Percentiles rank a stretch among this genome's conserved stretches.
phyloP scores from a whole-genome alignment of 2,329 filamentous ascomycete genomes.

The Ophiocordyceps camponoti-floridani region DNA sequence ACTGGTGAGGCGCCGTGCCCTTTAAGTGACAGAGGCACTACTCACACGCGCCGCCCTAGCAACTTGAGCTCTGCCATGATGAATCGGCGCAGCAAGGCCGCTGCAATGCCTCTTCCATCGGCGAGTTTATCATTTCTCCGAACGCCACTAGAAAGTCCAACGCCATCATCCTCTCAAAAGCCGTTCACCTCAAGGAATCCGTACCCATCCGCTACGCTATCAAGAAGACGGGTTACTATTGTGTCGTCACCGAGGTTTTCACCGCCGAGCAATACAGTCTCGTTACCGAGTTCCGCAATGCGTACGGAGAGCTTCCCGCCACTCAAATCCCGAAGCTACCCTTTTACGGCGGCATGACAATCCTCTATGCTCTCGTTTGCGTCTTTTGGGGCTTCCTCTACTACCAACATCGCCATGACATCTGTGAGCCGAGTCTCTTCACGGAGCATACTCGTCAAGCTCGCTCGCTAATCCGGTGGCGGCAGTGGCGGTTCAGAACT shows the following conservation, averaged over 20 bases:
- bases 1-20: slow-evolving; percentile 14
- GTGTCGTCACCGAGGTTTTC: slow-evolving; percentile 63
- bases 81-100: slow-evolving; percentile 47
- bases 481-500: slow-evolving; percentile 85
- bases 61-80: slow-evolving; percentile 52
- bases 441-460: not conserved
- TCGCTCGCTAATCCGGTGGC: slow-evolving; percentile 3
- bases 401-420: slow-evolving; percentile 84
- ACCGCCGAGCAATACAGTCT: slow-evolving; percentile 54
- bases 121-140: slow-evolving; percentile 64
- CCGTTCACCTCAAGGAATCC: slow-evolving; percentile 64
- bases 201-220: slow-evolving; percentile 64
- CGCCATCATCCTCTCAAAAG: slow-evolving; percentile 59
- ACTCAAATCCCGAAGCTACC: slow-evolving; percentile 93
- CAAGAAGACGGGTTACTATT: slow-evolving; percentile 89
- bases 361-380: slow-evolving; percentile 77
- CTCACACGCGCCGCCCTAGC: slow-evolving; percentile 8
- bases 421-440: slow-evolving; percentile 36
- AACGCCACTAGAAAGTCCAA: slow-evolving; percentile 57
- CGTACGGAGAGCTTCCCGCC: slow-evolving; percentile 87
- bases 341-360: slow-evolving; percentile 88
- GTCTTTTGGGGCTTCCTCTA: slow-evolving; percentile 86
- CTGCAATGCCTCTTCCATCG: slow-evolving; percentile 63
- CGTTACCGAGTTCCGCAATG: slow-evolving; percentile 82
- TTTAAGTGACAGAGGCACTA: not conserved